Evolutionary conservation across 345 rosid species (phyloP).

Genomic region (Sonneratia alba): DNA sequence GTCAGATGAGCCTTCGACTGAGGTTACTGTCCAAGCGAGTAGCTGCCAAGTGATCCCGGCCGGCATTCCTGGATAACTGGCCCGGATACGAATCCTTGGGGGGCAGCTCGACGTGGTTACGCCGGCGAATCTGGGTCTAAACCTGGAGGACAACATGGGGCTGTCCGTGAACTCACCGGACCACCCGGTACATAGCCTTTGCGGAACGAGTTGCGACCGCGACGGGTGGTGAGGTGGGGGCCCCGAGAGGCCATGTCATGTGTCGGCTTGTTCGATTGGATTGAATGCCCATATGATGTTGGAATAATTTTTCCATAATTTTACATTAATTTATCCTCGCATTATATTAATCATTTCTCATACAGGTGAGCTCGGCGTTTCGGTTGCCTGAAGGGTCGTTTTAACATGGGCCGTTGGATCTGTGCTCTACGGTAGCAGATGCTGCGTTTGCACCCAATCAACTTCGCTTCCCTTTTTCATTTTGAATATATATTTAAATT

Average conservation of each 20-base stretch:
- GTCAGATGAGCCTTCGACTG: too few species aligned
- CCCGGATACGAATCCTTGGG: too few species aligned
- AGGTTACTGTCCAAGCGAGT: too few species aligned
- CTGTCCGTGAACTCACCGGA: too few species aligned
- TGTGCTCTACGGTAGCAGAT: neutral
- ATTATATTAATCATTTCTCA: neutral
- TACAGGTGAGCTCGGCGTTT: slow-evolving; percentile 6
- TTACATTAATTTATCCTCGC: neutral
- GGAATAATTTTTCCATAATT: neutral
- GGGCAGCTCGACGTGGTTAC: too few species aligned
- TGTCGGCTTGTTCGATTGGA: neutral
- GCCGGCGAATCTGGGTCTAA: too few species aligned
- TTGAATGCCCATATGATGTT: neutral
- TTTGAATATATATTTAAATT: neutral
- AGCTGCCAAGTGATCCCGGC: too few species aligned
- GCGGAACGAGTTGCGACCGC: too few species aligned
- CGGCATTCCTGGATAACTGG: too few species aligned
- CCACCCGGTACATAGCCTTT: too few species aligned
- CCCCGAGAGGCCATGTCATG: neutral
- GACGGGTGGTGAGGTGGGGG: neutral
- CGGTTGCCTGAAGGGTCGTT: slow-evolving; percentile 10
- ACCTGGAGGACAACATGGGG: too few species aligned
- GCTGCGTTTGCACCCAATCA: neutral
- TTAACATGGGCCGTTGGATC: slow-evolving; percentile 6
- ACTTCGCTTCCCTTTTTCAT: neutral